phyloP scores from a whole-genome alignment of 495 filamentous ascomycete species.

The Gamarada debralockiae region DNA sequence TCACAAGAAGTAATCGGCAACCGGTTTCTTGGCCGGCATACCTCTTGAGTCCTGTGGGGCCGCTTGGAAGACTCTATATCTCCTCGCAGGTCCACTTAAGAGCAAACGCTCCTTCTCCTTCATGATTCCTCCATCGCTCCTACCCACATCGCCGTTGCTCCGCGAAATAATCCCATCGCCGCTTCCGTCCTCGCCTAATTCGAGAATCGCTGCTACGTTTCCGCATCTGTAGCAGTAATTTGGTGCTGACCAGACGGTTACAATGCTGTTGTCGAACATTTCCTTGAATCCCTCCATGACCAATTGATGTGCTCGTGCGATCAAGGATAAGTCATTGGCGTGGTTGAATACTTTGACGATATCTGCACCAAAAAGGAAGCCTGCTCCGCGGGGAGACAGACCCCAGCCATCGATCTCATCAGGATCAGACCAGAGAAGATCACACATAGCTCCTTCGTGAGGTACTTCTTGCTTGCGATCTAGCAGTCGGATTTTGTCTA shows the following conservation, averaged over 20 bases:
- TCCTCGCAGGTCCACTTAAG: conserved; percentile 70
- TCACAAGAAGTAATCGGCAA: conserved; percentile 12
- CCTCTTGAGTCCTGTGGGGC: conserved; percentile 94
- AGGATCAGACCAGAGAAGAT: conserved; percentile 95
- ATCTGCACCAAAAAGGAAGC: conserved; percentile 93
- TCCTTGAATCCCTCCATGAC: conserved; percentile 99
- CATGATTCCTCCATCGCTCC: conserved; percentile 41
- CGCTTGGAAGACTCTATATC: conserved; percentile 95
- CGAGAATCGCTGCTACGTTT: conserved; percentile 92
- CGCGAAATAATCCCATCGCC: conserved; percentile 66
- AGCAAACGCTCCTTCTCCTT: conserved; percentile 29
- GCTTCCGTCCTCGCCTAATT: conserved; percentile 81
- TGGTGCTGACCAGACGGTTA: conserved; percentile 95
- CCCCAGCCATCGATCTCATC: conserved; percentile 99
- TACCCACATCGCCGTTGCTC: conserved; percentile 74
- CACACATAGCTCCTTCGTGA: conserved; percentile 98
- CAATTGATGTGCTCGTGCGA: conserved; percentile 93
- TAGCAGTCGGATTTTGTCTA: conserved; percentile 93
- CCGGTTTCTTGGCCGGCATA: conserved; percentile 95
- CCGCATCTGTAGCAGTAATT: conserved; percentile 99
- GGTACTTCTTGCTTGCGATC: conserved; percentile 98
- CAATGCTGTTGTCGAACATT: conserved; percentile 96
- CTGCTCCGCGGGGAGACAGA: conserved; percentile 87
- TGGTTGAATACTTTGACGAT: conserved; percentile 97
- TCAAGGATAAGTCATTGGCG: conserved; percentile 82